Evolutionary conservation across 1,139 yeast species (phyloP).

Genomic region (Candida glucosophila): DNA sequence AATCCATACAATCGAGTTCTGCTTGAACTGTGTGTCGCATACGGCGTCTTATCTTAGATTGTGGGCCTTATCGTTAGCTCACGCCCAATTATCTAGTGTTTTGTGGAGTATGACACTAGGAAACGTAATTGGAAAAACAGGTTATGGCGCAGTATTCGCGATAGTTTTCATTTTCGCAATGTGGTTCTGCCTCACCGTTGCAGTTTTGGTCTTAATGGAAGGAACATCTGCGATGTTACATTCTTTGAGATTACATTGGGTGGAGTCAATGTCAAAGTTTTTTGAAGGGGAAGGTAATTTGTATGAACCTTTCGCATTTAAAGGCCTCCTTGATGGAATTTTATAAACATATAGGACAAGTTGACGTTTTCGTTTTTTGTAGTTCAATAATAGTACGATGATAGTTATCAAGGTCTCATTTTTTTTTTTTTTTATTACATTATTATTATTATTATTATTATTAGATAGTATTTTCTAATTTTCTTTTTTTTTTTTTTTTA

Average conservation of each 20-base stretch:
- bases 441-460: background rate
- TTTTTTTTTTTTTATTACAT: background rate
- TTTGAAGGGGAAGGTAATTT: slow-evolving; percentile 76
- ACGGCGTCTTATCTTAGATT: slow-evolving; percentile 72
- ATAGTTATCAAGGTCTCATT: background rate
- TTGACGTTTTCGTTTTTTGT: too few relatives aligned
- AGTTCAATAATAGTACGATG: background rate
- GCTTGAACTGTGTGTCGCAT: slow-evolving; percentile 71
- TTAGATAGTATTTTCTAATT: background rate
- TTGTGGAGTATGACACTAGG: slow-evolving; percentile 75
- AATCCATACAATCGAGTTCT: slow-evolving; percentile 72
- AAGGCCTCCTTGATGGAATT: slow-evolving; percentile 22
- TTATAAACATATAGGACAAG: too few relatives aligned
- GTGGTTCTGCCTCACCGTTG: slow-evolving; percentile 72
- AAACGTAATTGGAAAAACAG: slow-evolving; percentile 43
- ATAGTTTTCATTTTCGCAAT: slow-evolving; percentile 59
- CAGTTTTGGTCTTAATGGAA: slow-evolving; percentile 73
- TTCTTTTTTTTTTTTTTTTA: background rate
- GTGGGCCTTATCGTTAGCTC: slow-evolving; percentile 76
- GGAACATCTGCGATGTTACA: slow-evolving; percentile 87
- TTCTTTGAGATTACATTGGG: slow-evolving; percentile 80
- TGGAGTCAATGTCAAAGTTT: slow-evolving; percentile 78
- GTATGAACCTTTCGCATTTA: slow-evolving; percentile 61
- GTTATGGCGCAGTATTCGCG: slow-evolving; percentile 39
- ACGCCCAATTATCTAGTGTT: slow-evolving; percentile 68